Evolutionary conservation across 139 green algal genomes (phyloP), one percentile per base, ranked within the genome.

Genomic region (Nannochloris sp.): DNA sequence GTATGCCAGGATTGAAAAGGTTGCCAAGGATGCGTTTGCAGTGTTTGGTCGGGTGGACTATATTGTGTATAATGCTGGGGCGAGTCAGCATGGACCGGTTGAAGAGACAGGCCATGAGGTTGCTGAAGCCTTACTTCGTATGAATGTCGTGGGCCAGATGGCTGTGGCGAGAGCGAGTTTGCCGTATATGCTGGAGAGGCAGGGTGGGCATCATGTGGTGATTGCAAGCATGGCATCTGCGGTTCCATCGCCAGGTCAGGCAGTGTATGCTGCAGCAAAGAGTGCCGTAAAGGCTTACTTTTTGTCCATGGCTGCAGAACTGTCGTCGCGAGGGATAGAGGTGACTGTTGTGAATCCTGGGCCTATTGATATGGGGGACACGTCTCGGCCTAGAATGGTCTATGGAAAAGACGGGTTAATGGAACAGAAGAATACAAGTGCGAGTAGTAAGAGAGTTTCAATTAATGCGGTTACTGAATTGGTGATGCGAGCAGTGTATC

Each of bases 261-360:
- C 78, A 2, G 68, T 88, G 17, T 93, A 93, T 60, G 72, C 75
- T 11, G 82, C 72, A 0, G 75, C 74, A 43, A 94, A 94, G 62
- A 80, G 77, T 60, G 86, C 75, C 4, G 60, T 92, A 23, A 74
- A 80, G 20, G 81, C 79, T 37, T 95, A 93, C 66, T 91, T 92
- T 62, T 40, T 58, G 2, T 80, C 85, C 3, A 67, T 95, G 16
- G 65, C 79, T 3, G 72, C 79, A 17, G 85, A 94, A 57, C 30
- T 92, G 5, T 67, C 76, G 2, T 72, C 79, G 61, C 81, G 81
- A 48, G 72, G 71, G 4, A 65, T 95, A 14, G 59, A 70, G 2
- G 82, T 89, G 2, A 93, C 85, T 2, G 71, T 95, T 13, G 80
- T 74, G 58, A 94, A 87, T 64, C 88, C 88, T 2, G 87, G 87